Percentiles rank a stretch among this genome's conserved stretches.
Conservation (phyloP, 306 rosid species). For the Pueraria montana region DNA sequence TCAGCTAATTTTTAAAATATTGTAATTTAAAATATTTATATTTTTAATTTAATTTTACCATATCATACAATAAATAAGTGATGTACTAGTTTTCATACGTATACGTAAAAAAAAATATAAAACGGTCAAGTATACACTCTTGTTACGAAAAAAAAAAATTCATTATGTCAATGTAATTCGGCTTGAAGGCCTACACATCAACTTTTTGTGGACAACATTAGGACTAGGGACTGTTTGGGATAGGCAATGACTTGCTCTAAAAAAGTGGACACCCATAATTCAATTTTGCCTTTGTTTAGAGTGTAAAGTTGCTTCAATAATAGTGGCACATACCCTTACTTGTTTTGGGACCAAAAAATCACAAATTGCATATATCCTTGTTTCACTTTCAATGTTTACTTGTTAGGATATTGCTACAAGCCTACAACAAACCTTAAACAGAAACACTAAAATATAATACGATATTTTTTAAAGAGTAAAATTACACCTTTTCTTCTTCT, state of each 20-base stretch:
- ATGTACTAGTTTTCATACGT: no score
- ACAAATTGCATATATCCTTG: not conserved
- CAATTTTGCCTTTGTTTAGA: slow-evolving; percentile 23
- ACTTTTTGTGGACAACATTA: slow-evolving; percentile 40
- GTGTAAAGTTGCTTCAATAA: slow-evolving; percentile 49
- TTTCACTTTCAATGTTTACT: not conserved
- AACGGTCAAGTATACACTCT: no score
- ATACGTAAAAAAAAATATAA: no score
- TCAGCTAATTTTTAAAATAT: no score
- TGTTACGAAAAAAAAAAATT: no score
- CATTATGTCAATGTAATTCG: not conserved
- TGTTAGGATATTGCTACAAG: no score
- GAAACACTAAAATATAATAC: no score
- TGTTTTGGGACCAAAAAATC: slow-evolving; percentile 50
- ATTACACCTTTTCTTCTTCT: no score
- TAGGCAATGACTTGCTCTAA: slow-evolving; percentile 43
- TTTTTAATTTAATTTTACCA: no score
- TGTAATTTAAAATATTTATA: no score
- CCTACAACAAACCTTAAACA: not conserved
- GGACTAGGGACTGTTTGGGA: slow-evolving; percentile 45
- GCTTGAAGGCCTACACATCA: not conserved
- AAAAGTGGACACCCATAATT: slow-evolving; percentile 44
- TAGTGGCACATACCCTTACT: slow-evolving; percentile 26
- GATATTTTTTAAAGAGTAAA: no score
- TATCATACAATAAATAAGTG: no score